These are phyloP conservation scores for Centella asiatica DNA, from an alignment of 129 eudicot species.

Conservation along the genomic window DNA sequence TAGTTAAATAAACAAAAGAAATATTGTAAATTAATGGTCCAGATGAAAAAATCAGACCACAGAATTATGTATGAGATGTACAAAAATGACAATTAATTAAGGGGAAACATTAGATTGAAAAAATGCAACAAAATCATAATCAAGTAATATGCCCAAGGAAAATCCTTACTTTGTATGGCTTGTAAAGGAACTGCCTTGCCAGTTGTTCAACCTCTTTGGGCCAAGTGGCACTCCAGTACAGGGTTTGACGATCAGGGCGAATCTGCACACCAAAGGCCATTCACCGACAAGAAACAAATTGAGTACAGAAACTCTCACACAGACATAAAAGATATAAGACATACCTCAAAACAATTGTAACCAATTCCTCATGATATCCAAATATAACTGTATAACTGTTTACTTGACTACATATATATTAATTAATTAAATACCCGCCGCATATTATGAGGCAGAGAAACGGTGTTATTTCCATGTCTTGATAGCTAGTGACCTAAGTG, in stretches of 20 bases:
- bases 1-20: neutral
- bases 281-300: neutral
- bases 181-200: slow-evolving; percentile 58
- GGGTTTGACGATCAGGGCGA: slow-evolving; percentile 95
- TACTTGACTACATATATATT: too few relatives aligned
- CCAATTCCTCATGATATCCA: neutral
- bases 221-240: slow-evolving; percentile 98
- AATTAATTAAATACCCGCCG: neutral
- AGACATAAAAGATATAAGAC: too few relatives aligned
- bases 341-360: neutral
- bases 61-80: too few relatives aligned
- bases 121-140: too few relatives aligned
- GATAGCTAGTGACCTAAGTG: too few relatives aligned
- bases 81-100: too few relatives aligned
- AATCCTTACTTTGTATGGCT: slow-evolving; percentile 77
- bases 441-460: neutral
- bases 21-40: too few relatives aligned
- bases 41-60: too few relatives aligned
- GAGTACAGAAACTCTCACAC: neutral
- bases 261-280: slow-evolving; percentile 42
- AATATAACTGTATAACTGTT: neutral
- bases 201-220: slow-evolving; percentile 95
- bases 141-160: neutral
- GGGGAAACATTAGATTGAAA: too few relatives aligned
- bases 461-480: neutral